Base-by-base conservation (phyloP, 2,329 filamentous ascomycete genomes). In the Apiospora hydei region DNA sequence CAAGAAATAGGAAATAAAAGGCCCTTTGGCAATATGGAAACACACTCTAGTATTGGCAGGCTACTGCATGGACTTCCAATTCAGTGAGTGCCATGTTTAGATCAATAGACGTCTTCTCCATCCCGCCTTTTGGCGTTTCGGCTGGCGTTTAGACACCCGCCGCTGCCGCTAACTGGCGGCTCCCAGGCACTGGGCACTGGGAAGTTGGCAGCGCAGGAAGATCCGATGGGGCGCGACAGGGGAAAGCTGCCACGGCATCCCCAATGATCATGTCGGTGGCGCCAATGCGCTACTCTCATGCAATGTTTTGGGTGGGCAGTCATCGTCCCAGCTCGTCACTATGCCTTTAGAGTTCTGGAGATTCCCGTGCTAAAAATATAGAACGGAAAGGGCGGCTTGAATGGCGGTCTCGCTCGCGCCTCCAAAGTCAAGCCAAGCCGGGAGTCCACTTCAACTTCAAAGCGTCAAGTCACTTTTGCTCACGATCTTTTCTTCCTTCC, bases 371-470 rank as follows among this genome's bases (percentile, higher is more conserved):
- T 64, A 64, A 64, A 41, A 41, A 64, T 7, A 41, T 13, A 24
- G n/a, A 41, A 64, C 57, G 57, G 57, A 64, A 41, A 41, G 34
- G 34, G 11, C 57, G 57, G 57, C 57, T 64, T 64, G 34, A 24
- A 64, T 41, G 57, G 57, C 57, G 57, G 57, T 64, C 57, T 64
- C 57, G 57, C 30, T 64, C 57, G 57, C 30, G 57, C 57, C 57
- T 64, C 57, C 30, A 70, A 38, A 75, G 41, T 71, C 73, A 70
- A 71, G 67, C 69, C 71, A 72, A 70, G 69, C 57, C 30, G 53
- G n/a, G 57, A 72, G 71, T 71, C 72, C 68, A 70, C 69, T 72
- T 64, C 57, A 64, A 70, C 69, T 72, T 64, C 57, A 64, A 64
- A 64, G n/a, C 34, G 34, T 64, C 57, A n/a, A 41, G 34, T 41